These are phyloP conservation scores for Puccinia polysora DNA, from an alignment of 1,284 basidiomycete species.

Conservation along the genomic window DNA sequence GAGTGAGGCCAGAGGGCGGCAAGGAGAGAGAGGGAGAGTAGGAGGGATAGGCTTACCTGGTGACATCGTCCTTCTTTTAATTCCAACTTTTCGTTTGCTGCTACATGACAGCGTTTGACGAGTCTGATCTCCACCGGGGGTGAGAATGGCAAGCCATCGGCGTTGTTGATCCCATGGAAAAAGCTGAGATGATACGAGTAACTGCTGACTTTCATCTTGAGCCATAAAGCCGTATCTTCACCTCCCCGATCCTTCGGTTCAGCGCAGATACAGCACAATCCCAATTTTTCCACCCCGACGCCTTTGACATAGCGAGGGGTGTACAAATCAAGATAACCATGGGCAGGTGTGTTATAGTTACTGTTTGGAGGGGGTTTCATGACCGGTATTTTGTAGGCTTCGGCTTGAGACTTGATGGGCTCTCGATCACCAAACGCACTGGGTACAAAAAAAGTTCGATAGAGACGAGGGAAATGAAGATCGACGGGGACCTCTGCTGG, in stretches of 20 bases:
- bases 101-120: constrained; percentile 54
- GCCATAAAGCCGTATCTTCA: constrained; percentile 63
- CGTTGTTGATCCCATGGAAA: constrained; percentile 47
- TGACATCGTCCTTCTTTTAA: constrained; percentile 70
- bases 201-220: constrained; percentile 71
- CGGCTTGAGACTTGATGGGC: constrained; percentile 30
- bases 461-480: constrained; percentile 30
- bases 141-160: constrained; percentile 65
- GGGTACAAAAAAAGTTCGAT: constrained; percentile 41
- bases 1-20: background rate
- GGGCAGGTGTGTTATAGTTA: constrained; percentile 38
- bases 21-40: background rate
- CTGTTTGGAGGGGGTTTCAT: constrained; percentile 27
- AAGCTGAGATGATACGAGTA: constrained; percentile 54
- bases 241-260: constrained; percentile 64
- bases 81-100: constrained; percentile 60
- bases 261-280: constrained; percentile 70
- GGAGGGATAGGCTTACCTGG: constrained; percentile 51
- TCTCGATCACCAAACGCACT: constrained; percentile 43
- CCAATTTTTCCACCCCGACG: constrained; percentile 64
- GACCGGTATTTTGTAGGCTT: constrained; percentile 18
- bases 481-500: constrained; percentile 42
- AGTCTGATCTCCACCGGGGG: constrained; percentile 66
- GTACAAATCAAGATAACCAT: constrained; percentile 61
- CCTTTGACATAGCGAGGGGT: constrained; percentile 72